These are phyloP conservation scores for Seminavis robusta DNA, from an alignment of 108 stramenopile genomes.

Conservation along the genomic window DNA sequence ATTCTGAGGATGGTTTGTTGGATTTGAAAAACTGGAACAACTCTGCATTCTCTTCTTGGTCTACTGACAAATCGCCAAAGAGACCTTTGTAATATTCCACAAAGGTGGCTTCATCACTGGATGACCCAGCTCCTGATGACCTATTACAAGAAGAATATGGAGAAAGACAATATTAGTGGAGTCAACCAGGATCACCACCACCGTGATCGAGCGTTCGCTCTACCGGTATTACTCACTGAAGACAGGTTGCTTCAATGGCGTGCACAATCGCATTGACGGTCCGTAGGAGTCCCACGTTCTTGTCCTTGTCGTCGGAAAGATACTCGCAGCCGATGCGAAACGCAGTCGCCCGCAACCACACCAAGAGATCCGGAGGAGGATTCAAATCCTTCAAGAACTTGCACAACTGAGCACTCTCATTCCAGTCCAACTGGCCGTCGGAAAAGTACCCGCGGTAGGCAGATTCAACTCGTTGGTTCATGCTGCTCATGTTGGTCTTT, in stretches of 20 bases:
- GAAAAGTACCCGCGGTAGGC: too few relatives aligned
- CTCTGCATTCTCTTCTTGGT: constrained; percentile 35
- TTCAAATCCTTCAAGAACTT: too few relatives aligned
- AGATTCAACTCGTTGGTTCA: too few relatives aligned
- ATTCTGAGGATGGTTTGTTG: constrained; percentile 36
- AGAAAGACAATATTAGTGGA: neutral
- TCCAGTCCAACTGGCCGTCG: too few relatives aligned
- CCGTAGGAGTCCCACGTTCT: constrained; percentile 47
- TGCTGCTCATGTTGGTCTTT: too few relatives aligned
- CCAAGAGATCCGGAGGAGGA: constrained; percentile 58
- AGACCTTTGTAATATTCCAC: constrained; percentile 22
- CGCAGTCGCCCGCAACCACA: constrained; percentile 61
- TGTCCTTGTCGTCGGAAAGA: constrained; percentile 47
- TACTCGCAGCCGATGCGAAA: constrained; percentile 61
- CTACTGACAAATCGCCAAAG: constrained; percentile 34
- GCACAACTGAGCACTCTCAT: too few relatives aligned
- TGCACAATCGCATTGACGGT: constrained; percentile 67
- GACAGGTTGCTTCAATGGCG: constrained; percentile 47
- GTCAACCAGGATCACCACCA: neutral
- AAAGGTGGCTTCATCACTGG: constrained; percentile 24
- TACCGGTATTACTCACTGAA: constrained; percentile 14
- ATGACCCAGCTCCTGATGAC: neutral
- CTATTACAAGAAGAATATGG: constrained; percentile 1
- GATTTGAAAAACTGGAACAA: constrained; percentile 24
- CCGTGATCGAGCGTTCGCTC: neutral